Percentiles rank a stretch among this genome's conserved stretches.
phyloP scores from a whole-genome alignment of 176 grass and related monocot genomes.

The Leersia perrieri region DNA sequence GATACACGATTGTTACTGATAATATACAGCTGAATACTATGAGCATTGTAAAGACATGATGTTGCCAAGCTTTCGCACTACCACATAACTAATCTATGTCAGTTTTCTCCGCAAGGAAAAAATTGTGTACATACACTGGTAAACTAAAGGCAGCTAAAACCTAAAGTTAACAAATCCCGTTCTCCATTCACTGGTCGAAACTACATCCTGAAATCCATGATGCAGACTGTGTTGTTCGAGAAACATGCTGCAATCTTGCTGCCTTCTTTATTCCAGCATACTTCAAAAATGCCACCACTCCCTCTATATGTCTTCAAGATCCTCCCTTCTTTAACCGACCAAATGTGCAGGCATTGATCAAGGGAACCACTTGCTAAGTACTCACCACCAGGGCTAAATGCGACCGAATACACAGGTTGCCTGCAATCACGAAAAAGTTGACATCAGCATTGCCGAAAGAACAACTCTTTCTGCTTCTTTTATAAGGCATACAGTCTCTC shows the following conservation, averaged over 20 bases:
- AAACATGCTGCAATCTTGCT: slow-evolving; percentile 96
- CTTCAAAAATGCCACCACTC: slow-evolving; percentile 92
- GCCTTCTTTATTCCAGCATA: slow-evolving; percentile 98
- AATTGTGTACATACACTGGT: slow-evolving; percentile 5
- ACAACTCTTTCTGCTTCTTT: too few relatives aligned
- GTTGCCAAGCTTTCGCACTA: not conserved
- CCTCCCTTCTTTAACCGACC: slow-evolving; percentile 94
- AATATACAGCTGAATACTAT: not conserved
- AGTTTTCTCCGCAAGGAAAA: not conserved
- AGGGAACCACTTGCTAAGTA: slow-evolving; percentile 93
- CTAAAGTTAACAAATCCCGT: not conserved
- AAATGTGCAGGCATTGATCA: slow-evolving; percentile 92
- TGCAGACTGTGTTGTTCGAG: slow-evolving; percentile 80
- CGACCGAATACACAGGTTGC: slow-evolving; percentile 94
- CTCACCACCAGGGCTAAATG: slow-evolving; percentile 85
- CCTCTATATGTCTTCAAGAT: slow-evolving; percentile 89
- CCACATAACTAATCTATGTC: slow-evolving; percentile 19
- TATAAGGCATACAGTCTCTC: not conserved
- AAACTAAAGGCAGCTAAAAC: slow-evolving; percentile 23
- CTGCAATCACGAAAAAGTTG: slow-evolving; percentile 35
- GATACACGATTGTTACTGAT: not conserved
- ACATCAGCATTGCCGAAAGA: slow-evolving; percentile 23
- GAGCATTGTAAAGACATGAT: not conserved
- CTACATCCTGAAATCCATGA: slow-evolving; percentile 97
- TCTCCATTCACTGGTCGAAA: not conserved